Conservation (phyloP, 73 alveolate species). For the Paramecium pentaurelia region DNA sequence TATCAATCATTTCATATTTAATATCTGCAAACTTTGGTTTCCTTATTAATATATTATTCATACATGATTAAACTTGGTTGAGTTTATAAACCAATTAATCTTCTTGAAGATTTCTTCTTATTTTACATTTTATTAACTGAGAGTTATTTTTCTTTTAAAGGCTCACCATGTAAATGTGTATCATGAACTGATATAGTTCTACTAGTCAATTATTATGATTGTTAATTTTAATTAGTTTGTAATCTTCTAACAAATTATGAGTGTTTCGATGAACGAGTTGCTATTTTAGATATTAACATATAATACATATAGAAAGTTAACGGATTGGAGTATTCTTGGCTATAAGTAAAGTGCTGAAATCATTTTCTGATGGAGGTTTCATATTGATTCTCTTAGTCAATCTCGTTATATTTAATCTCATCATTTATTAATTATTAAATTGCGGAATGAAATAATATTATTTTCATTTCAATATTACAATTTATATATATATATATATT, state of each 20-base stretch:
- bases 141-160: neutral
- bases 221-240: neutral
- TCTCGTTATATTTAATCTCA: conserved; percentile 15
- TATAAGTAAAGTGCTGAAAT: neutral
- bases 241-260: neutral
- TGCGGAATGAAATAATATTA: neutral
- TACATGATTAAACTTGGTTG: neutral
- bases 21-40: neutral
- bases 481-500: too few relatives aligned
- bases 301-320: neutral
- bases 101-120: neutral
- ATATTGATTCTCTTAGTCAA: neutral
- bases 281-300: neutral
- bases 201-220: neutral
- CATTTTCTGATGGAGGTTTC: conserved; percentile 28
- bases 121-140: neutral
- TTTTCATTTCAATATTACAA: neutral
- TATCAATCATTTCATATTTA: neutral
- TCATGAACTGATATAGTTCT: neutral
- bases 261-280: neutral
- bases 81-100: neutral
- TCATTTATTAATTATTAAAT: neutral
- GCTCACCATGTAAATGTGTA: neutral
- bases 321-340: conserved; percentile 1
- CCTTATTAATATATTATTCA: neutral